These are phyloP conservation scores for Hypoxylon rubiginosum DNA, from an alignment of 2,329 filamentous ascomycete genomes.

Conservation along the genomic window DNA sequence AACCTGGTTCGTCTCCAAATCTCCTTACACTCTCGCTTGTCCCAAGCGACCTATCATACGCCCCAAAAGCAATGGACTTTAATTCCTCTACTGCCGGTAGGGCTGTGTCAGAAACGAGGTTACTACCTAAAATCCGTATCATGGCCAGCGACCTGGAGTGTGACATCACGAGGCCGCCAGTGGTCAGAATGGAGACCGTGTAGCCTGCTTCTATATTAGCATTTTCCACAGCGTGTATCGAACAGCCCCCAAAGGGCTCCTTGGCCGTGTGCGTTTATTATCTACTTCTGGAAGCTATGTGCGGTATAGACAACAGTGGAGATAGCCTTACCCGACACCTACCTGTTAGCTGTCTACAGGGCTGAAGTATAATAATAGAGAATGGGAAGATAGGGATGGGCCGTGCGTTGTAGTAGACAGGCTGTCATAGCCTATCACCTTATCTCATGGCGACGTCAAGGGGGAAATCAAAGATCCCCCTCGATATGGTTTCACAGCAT, in stretches of 20 bases:
- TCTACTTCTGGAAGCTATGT: slow-evolving; percentile 8
- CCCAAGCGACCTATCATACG: slow-evolving; percentile 13
- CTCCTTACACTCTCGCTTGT: slow-evolving; percentile 8
- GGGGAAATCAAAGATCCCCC: slow-evolving; percentile 3
- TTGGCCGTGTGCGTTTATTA: background rate
- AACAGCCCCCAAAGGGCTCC: background rate
- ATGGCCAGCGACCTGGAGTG: background rate
- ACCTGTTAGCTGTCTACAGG: slow-evolving; percentile 14
- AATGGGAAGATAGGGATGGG: background rate
- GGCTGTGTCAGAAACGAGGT: background rate
- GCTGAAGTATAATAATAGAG: slow-evolving; percentile 13
- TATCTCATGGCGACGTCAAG: background rate
- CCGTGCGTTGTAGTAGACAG: background rate
- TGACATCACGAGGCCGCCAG: slow-evolving; percentile 13
- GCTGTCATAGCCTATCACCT: slow-evolving; percentile 10
- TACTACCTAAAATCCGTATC: background rate
- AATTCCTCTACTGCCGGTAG: background rate
- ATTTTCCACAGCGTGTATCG: background rate
- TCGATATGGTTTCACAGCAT: slow-evolving; percentile 10
- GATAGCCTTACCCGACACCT: slow-evolving; percentile 9
- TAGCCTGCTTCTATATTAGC: background rate
- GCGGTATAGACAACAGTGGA: slow-evolving; percentile 9
- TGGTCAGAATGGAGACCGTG: background rate
- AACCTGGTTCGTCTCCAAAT: slow-evolving; percentile 6
- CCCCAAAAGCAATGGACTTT: slow-evolving; percentile 1